Evolutionary conservation across 2,329 filamentous ascomycete species (phyloP).

Genomic region (Penicillium sp.): DNA sequence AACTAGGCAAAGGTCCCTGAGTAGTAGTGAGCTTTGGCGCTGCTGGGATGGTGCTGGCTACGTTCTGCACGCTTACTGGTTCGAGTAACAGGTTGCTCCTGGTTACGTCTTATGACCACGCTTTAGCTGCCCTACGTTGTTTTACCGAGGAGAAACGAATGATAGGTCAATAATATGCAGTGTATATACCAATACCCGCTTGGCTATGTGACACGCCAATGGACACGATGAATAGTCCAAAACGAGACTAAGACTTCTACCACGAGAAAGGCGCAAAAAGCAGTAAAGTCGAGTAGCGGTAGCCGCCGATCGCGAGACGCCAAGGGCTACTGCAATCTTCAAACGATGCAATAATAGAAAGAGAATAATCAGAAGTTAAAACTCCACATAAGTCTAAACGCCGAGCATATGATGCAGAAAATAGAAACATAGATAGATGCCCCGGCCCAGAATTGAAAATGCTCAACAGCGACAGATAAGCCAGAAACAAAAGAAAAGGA

Average conservation of each 20-base stretch:
- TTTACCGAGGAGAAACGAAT: constrained; percentile 6
- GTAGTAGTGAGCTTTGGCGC: not conserved
- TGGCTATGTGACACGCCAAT: constrained; percentile 27
- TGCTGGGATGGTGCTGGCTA: constrained; percentile 21
- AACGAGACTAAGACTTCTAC: constrained; percentile 21
- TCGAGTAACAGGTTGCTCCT: constrained; percentile 12
- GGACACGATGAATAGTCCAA: constrained; percentile 17
- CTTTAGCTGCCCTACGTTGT: constrained; percentile 13
- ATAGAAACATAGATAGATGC: constrained; percentile 13
- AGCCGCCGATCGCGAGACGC: constrained; percentile 5
- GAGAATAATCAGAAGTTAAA: constrained; percentile 16
- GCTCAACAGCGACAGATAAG: constrained; percentile 18
- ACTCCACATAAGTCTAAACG: constrained; percentile 31
- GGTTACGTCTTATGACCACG: constrained; percentile 18
- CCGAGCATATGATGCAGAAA: constrained; percentile 29
- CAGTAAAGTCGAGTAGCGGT: constrained; percentile 12
- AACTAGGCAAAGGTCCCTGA: not conserved
- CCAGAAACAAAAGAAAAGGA: constrained; percentile 8
- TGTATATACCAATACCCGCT: constrained; percentile 27
- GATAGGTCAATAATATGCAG: constrained; percentile 24
- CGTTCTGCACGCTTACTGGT: constrained; percentile 26
- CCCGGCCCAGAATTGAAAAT: constrained; percentile 23
- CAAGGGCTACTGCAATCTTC: constrained; percentile 8
- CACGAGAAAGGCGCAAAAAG: constrained; percentile 19
- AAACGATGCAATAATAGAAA: constrained; percentile 19